Conservation (phyloP, 2,329 filamentous ascomycete genomes). For the Ceratocystis diversiconidia region DNA sequence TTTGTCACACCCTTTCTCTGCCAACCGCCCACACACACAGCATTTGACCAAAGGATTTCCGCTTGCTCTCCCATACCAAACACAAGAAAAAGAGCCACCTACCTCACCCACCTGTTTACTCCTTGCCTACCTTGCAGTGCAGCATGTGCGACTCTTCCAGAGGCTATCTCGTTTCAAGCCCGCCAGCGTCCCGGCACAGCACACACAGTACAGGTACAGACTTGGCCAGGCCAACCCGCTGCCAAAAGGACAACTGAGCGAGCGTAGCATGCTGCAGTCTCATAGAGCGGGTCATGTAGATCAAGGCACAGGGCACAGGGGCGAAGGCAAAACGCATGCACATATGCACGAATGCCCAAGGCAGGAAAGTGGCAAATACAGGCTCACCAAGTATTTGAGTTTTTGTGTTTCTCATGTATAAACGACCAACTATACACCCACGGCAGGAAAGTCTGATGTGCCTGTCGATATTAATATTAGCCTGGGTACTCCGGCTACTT, state of each 20-base stretch:
- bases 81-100: neutral
- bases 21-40: no score
- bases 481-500: no score
- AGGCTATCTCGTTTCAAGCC: neutral
- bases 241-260: no score
- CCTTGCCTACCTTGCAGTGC: no score
- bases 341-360: neutral
- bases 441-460: no score
- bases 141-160: neutral
- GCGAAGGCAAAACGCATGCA: neutral
- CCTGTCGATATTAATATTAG: no score
- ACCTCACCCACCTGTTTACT: neutral
- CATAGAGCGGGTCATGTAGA: neutral
- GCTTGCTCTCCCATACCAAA: no score
- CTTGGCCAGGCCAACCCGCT: neutral
- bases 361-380: neutral
- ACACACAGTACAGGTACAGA: neutral
- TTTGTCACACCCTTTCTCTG: no score
- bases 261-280: no score
- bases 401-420: neutral
- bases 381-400: neutral
- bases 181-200: neutral
- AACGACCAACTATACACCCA: neutral
- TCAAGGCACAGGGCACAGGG: neutral
- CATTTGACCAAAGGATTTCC: no score